A percentile compares a stretch with the other conserved stretches of the same genome.
Evolutionary conservation across 805 yeast genomes (phyloP).

Genomic region (Lipomyces lipofer): DNA sequence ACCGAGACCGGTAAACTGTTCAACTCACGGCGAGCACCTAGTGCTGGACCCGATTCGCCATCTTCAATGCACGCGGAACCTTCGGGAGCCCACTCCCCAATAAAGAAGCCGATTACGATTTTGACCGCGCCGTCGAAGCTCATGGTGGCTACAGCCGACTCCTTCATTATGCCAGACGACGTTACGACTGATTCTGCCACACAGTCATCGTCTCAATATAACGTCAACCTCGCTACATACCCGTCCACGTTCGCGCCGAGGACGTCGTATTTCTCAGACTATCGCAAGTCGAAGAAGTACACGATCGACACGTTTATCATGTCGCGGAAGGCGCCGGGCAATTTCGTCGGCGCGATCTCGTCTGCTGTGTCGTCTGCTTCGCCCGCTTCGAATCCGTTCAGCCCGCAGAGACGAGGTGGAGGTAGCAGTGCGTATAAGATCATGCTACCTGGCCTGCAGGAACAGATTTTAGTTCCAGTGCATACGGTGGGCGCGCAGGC

Average conservation of each 20-base stretch:
- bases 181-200: no score
- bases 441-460: slow-evolving; percentile 26
- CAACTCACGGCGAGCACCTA: not conserved
- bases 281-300: slow-evolving; percentile 1
- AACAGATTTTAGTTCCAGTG: slow-evolving; percentile 24
- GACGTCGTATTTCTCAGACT: not conserved
- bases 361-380: slow-evolving; percentile 30
- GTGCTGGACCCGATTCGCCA: not conserved
- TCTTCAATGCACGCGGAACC: not conserved
- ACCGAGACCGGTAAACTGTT: slow-evolving; percentile 3
- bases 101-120: slow-evolving; percentile 3
- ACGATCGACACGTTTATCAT: slow-evolving; percentile 9
- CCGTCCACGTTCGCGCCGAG: not conserved
- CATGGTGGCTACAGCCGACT: not conserved
- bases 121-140: not conserved
- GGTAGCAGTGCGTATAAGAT: slow-evolving; percentile 28
- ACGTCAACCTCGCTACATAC: not conserved
- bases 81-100: not conserved
- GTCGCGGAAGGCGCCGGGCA: slow-evolving; percentile 13
- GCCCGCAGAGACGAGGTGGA: slow-evolving; percentile 24
- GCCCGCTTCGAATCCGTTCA: slow-evolving; percentile 30
- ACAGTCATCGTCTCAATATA: no score
- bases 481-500: not conserved
- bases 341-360: slow-evolving; percentile 22
- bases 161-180: not conserved